Evolutionary conservation across 2,329 filamentous ascomycete species (phyloP).

Genomic region (Cladophialophora immunda): DNA sequence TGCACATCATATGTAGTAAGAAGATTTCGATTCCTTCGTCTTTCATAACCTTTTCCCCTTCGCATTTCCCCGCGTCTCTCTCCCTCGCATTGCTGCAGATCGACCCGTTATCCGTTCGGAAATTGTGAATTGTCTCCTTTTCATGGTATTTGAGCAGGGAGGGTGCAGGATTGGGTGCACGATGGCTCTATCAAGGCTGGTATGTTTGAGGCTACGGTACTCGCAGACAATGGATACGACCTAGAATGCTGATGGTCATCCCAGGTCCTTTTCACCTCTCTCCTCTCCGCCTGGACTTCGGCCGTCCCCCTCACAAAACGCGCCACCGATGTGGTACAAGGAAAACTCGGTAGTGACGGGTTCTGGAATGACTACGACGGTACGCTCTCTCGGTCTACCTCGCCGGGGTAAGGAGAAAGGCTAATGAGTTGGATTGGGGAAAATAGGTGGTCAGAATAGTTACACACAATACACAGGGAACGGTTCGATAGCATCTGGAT

Average conservation of each 20-base stretch:
- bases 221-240: not conserved
- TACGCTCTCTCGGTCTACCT: slow-evolving; percentile 8
- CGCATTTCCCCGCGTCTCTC: slow-evolving; percentile 6
- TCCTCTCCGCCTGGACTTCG: slow-evolving; percentile 19
- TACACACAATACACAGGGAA: slow-evolving; percentile 46
- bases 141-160: not conserved
- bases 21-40: slow-evolving; percentile 8
- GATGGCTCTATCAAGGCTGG: slow-evolving; percentile 24
- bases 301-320: slow-evolving; percentile 30
- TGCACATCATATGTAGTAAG: slow-evolving; percentile 11
- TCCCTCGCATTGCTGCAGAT: not conserved
- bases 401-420: not conserved
- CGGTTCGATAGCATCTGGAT: slow-evolving; percentile 44
- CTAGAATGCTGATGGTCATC: slow-evolving; percentile 13
- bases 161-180: not conserved
- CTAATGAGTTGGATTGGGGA: slow-evolving; percentile 10
- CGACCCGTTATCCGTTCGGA: not conserved
- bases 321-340: slow-evolving; percentile 35
- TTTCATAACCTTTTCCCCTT: not conserved
- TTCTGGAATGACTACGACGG: slow-evolving; percentile 41
- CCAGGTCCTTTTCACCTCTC: slow-evolving; percentile 22
- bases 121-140: not conserved
- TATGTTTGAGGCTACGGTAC: not conserved
- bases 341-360: slow-evolving; percentile 36
- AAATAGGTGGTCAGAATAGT: slow-evolving; percentile 41